These are phyloP conservation scores for Diutina siamensis DNA, from an alignment of 1,139 yeast genomes.

Conservation along the genomic window DNA sequence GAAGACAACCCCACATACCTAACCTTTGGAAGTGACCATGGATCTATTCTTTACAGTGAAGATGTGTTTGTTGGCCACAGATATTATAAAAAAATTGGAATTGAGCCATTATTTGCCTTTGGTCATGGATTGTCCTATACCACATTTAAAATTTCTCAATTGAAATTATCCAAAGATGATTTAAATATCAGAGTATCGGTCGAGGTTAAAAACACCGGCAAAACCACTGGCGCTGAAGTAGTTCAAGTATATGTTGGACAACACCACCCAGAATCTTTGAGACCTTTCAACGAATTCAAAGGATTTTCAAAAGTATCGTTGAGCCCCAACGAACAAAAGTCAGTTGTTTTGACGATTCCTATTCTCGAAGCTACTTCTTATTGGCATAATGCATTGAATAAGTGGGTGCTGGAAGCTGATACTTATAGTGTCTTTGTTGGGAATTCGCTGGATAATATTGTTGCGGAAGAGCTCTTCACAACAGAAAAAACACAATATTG, in stretches of 20 bases:
- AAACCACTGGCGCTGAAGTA: slow-evolving; percentile 38
- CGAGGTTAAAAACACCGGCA: slow-evolving; percentile 39
- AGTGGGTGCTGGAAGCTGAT: neutral
- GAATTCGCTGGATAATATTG: neutral
- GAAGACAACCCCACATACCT: slow-evolving; percentile 36
- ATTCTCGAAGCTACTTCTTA: neutral
- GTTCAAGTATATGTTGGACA: slow-evolving; percentile 42
- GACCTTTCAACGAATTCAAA: slow-evolving; percentile 49
- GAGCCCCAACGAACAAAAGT: slow-evolving; percentile 20
- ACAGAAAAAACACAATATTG: neutral
- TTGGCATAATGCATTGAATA: neutral
- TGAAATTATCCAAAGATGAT: slow-evolving; percentile 21
- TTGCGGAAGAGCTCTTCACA: neutral
- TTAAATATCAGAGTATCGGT: slow-evolving; percentile 32
- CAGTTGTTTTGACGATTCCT: neutral
- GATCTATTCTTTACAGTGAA: slow-evolving; percentile 42
- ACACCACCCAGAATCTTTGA: slow-evolving; percentile 24
- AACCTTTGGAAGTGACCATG: slow-evolving; percentile 25
- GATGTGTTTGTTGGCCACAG: slow-evolving; percentile 50
- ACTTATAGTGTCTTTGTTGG: neutral
- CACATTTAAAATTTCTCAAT: slow-evolving; percentile 28
- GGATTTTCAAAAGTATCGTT: slow-evolving; percentile 40
- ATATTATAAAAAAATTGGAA: slow-evolving; percentile 44
- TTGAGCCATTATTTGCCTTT: slow-evolving; percentile 48
- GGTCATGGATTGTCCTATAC: slow-evolving; percentile 54